Evolutionary conservation across 2,329 filamentous ascomycete species (phyloP), one percentile per base, ranked within the genome.

Genomic region (Epichloe festucae): DNA sequence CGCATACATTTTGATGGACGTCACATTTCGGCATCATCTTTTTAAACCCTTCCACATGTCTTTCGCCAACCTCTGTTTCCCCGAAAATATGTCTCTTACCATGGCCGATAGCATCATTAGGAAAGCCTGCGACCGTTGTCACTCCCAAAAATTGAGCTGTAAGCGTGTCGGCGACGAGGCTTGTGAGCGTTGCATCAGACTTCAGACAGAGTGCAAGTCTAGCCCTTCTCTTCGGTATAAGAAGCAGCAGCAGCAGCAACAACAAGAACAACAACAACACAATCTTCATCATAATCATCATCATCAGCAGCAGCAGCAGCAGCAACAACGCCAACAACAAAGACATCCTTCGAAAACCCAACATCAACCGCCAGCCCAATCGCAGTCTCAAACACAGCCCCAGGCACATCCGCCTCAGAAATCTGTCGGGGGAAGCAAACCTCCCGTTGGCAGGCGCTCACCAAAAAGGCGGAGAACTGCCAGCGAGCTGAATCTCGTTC

Each of bases 61-160:
- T 64, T 58, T 62, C 56, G 55, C 52, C 53, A 52, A 52, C 44
- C 55, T 49, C 49, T 47, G 42, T 50, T 55, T 53, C 53, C 44
- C 55, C 50, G 59, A 58, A 57, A 52, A 53, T 41, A 59, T 53
- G 63, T 62, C 57, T 52, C 56, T 60, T 57, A 63, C 57, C 58
- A 70, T 70, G 67, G 58, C 65, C 56, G 67, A 70, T 54, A 62
- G 59, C 49, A 58, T 64, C 53, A 68, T 65, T 55, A 68, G 72
- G 52, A 71, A 69, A 52, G 71, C 71, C 52, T 74, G 71, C 60
- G 71, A 74, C 58, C 67, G 70, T 54, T 74, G 71, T 57, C 72
- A 74, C 56, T 59, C 59, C 17, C 70, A 73, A 57, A 74, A 74
- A 59, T 63, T 74, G 53, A 70, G 67, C 55, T 74, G 71, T 62